Conservation (phyloP, 78 protist species). For the Speleostelium caveatum region DNA sequence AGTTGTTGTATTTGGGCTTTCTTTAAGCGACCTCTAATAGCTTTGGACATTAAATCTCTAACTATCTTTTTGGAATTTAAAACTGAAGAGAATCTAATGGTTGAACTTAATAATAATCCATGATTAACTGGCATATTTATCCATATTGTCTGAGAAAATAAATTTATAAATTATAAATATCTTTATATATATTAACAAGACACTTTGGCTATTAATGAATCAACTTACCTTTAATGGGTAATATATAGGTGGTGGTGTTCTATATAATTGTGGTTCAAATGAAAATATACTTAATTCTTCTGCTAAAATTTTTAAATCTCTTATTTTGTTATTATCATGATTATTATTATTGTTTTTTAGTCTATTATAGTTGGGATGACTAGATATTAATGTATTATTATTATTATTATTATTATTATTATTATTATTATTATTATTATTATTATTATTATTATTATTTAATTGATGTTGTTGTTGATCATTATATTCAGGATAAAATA, state of each 20-base stretch:
- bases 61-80: slow-evolving; percentile 41
- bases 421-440: background rate
- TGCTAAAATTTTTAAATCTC: background rate
- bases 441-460: background rate
- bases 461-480: background rate
- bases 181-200: background rate
- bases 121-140: slow-evolving; percentile 51
- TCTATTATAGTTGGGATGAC: background rate
- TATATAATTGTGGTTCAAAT: slow-evolving; percentile 57
- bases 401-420: background rate
- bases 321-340: background rate
- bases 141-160: slow-evolving; percentile 45
- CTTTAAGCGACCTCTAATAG: slow-evolving; percentile 51
- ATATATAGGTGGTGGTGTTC: slow-evolving; percentile 51
- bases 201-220: background rate
- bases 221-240: slow-evolving; percentile 30
- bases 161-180: background rate
- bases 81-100: background rate
- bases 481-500: slow-evolving; percentile 4
- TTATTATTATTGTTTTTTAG: background rate
- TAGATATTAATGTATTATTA: too few species aligned
- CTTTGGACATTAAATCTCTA: slow-evolving; percentile 69
- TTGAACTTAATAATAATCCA: slow-evolving; percentile 33
- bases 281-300: slow-evolving; percentile 49
- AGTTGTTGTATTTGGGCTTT: slow-evolving; percentile 30